These are phyloP conservation scores for Filosporella fistucella DNA, from an alignment of 495 filamentous ascomycete species.

Conservation along the genomic window DNA sequence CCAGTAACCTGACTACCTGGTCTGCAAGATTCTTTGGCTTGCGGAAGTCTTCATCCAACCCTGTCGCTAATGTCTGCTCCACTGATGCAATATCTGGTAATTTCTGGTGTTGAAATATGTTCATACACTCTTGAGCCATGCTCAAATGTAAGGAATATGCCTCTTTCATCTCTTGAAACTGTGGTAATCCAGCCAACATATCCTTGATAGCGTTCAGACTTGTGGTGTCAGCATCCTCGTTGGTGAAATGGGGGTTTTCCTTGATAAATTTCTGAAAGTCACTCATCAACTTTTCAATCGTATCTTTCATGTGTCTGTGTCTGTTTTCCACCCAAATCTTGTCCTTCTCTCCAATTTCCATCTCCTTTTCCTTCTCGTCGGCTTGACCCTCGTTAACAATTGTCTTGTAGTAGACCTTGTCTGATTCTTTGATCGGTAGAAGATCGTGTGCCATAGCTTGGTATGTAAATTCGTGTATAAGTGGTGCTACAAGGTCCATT, in stretches of 20 bases:
- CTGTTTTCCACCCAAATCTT: conserved; percentile 90
- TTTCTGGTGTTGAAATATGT: conserved; percentile 77
- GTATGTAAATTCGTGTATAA: conserved; percentile 96
- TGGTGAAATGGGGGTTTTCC: conserved; percentile 90
- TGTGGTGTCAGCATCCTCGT: conserved; percentile 57
- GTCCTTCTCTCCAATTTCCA: conserved; percentile 86
- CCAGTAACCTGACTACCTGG: conserved; percentile 78
- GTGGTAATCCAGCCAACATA: conserved; percentile 91
- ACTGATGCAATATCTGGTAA: conserved; percentile 80
- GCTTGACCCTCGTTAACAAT: conserved; percentile 62
- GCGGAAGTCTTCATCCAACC: conserved; percentile 86
- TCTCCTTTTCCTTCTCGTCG: conserved; percentile 75
- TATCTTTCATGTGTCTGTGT: conserved; percentile 96
- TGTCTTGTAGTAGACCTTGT: conserved; percentile 83
- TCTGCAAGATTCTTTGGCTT: conserved; percentile 87
- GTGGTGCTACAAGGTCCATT: conserved; percentile 82
- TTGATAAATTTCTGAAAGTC: conserved; percentile 90
- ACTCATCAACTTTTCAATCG: conserved; percentile 84
- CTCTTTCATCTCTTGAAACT: conserved; percentile 93
- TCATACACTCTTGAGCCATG: conserved; percentile 99
- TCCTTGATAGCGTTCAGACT: conserved; percentile 91
- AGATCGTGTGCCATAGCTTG: conserved; percentile 97
- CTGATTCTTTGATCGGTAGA: conserved; percentile 77
- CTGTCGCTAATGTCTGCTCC: conserved; percentile 83
- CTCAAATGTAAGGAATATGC: conserved; percentile 90